Evolutionary conservation across 257 asterid species (phyloP).

Genomic region (Buddleja alternifolia): DNA sequence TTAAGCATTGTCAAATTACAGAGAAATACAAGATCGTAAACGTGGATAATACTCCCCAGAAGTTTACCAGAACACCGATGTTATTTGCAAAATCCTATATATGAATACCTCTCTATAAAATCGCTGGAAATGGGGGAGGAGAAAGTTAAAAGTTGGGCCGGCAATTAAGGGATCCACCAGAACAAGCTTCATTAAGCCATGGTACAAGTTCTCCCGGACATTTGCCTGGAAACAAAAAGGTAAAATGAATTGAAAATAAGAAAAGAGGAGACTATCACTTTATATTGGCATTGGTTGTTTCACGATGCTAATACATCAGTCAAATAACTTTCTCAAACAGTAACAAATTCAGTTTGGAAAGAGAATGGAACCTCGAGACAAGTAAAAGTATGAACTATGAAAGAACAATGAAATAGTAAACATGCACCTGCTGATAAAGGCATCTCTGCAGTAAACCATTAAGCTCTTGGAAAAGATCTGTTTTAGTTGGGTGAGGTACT

Average conservation of each 20-base stretch:
- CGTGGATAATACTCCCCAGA: constrained; percentile 1
- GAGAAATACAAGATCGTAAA: constrained; percentile 15
- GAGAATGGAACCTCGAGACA: constrained; percentile 17
- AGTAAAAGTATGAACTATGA: constrained; percentile 8
- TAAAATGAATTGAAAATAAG: constrained; percentile 10
- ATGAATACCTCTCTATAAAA: constrained; percentile 71
- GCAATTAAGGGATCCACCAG: constrained; percentile 71
- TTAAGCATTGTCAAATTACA: not conserved
- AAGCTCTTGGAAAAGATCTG: constrained; percentile 76
- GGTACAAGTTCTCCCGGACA: constrained; percentile 66
- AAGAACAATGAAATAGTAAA: constrained; percentile 23
- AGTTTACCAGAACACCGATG: not conserved
- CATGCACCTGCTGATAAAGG: constrained; percentile 80
- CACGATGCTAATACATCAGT: constrained; percentile 9
- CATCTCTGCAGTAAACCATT: constrained; percentile 87
- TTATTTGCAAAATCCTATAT: constrained; percentile 16
- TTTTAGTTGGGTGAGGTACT: constrained; percentile 42
- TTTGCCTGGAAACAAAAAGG: constrained; percentile 54
- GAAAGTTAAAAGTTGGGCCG: constrained; percentile 63
- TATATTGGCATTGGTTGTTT: not conserved
- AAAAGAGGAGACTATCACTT: not conserved
- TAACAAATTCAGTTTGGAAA: not conserved
- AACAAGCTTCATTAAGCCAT: constrained; percentile 76
- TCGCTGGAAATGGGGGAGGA: constrained; percentile 72
- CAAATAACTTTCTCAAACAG: not conserved